A percentile compares a stretch with the other conserved stretches of the same genome.
These are phyloP conservation scores for Mallotus repandus DNA, from an alignment of 441 rosid genomes.

Conservation along the genomic window DNA sequence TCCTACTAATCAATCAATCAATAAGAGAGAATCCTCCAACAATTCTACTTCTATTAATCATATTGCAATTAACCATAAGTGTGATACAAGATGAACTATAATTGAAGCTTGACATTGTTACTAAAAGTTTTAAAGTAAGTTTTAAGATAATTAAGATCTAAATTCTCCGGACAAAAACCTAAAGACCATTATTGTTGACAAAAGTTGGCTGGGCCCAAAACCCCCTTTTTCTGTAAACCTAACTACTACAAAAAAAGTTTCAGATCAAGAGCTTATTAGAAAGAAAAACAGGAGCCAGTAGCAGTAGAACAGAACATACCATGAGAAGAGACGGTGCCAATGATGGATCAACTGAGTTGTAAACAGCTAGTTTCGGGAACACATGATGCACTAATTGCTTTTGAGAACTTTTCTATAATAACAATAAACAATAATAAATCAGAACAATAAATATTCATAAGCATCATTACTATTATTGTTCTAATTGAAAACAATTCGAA, in stretches of 20 bases:
- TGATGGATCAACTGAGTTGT: conserved; percentile 98
- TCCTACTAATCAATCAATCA: not conserved
- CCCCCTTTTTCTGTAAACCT: too few relatives aligned
- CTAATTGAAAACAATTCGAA: not conserved
- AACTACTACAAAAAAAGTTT: too few relatives aligned
- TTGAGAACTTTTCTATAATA: conserved; percentile 83
- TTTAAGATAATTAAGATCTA: not conserved
- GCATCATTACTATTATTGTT: not conserved
- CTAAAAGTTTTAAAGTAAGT: too few relatives aligned
- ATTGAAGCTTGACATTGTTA: not conserved
- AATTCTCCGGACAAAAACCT: not conserved
- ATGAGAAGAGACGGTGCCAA: conserved; percentile 99
- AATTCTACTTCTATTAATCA: not conserved
- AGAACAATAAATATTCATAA: too few relatives aligned
- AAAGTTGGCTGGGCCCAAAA: too few relatives aligned
- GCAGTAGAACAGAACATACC: conserved; percentile 43
- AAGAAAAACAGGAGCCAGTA: too few relatives aligned
- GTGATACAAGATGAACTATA: not conserved
- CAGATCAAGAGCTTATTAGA: too few relatives aligned
- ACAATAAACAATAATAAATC: conserved; percentile 3
- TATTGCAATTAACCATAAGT: not conserved
- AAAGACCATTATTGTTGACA: too few relatives aligned
- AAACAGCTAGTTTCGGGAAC: conserved; percentile 97
- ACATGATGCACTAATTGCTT: conserved; percentile 90
- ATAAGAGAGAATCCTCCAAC: not conserved